Conservation (phyloP, 306 rosid species). For the Carpinus fangiana region DNA sequence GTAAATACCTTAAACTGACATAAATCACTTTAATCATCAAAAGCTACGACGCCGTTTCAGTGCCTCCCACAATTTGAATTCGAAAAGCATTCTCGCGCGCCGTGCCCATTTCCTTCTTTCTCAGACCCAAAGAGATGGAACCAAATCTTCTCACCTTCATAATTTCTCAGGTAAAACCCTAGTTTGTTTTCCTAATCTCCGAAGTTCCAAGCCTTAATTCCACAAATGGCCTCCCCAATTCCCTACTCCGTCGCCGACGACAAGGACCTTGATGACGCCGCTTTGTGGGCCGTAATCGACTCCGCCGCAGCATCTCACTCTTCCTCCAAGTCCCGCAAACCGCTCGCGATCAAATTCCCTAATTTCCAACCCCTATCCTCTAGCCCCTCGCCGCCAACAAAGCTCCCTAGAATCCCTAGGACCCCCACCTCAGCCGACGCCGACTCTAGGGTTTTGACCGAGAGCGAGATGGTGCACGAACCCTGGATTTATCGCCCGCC, state of each 20-base stretch:
- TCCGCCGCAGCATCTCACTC: constrained; percentile 73
- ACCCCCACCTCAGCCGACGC: constrained; percentile 23
- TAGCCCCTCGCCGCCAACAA: constrained; percentile 48
- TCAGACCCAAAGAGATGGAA: not conserved
- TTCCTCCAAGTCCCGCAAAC: constrained; percentile 44
- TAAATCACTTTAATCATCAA: too few relatives aligned
- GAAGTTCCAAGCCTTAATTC: not conserved
- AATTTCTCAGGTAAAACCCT: not conserved
- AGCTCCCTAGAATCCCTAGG: constrained; percentile 27
- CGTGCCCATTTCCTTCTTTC: not conserved
- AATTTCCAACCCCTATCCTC: constrained; percentile 36
- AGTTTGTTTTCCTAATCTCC: not conserved
- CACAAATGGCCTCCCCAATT: not conserved
- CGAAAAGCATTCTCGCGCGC: constrained; percentile 2
- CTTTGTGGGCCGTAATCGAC: constrained; percentile 90
- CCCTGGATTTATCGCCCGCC: constrained; percentile 71
- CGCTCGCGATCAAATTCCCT: constrained; percentile 47
- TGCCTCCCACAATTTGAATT: not conserved
- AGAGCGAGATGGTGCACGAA: constrained; percentile 67
- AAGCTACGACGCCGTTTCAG: constrained; percentile 8
- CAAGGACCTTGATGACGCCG: constrained; percentile 85
- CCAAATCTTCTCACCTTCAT: not conserved
- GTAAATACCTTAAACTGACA: too few relatives aligned
- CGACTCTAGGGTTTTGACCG: constrained; percentile 30
- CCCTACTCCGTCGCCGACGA: constrained; percentile 44